These are phyloP conservation scores for Funneliformis caledonium DNA, from an alignment of 371 early-diverging fungal genomes.

Conservation along the genomic window DNA sequence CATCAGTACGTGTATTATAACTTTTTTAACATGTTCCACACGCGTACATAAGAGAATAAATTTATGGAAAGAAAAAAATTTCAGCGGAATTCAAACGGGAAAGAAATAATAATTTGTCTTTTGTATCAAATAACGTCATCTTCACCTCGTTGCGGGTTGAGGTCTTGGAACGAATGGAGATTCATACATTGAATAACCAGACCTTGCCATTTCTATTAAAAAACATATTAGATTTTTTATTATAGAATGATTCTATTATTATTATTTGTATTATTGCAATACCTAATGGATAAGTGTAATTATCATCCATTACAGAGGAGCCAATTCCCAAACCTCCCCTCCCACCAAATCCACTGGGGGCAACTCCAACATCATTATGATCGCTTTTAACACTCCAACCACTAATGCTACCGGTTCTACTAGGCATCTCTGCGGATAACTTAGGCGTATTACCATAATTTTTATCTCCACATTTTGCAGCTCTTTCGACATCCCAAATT, in stretches of 20 bases:
- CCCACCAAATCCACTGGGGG: background rate
- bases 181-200: background rate
- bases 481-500: slow-evolving; percentile 77
- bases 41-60: background rate
- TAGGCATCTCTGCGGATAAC: slow-evolving; percentile 6
- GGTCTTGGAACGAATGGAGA: background rate
- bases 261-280: background rate
- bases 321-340: slow-evolving; percentile 32
- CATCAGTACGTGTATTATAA: slow-evolving; percentile 23
- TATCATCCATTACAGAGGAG: slow-evolving; percentile 11
- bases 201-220: background rate
- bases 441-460: slow-evolving; percentile 37
- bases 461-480: slow-evolving; percentile 33
- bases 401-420: slow-evolving; percentile 19
- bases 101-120: background rate
- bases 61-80: background rate
- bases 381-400: slow-evolving; percentile 19
- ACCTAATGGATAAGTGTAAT: slow-evolving; percentile 10
- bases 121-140: background rate
- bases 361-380: slow-evolving; percentile 10
- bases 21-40: background rate
- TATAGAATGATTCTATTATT: background rate
- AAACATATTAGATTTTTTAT: background rate
- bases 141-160: slow-evolving; percentile 17
- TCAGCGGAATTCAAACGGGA: background rate